These are phyloP conservation scores for Apiospora pterosperma DNA, from an alignment of 2,329 filamentous ascomycete genomes.

Conservation along the genomic window DNA sequence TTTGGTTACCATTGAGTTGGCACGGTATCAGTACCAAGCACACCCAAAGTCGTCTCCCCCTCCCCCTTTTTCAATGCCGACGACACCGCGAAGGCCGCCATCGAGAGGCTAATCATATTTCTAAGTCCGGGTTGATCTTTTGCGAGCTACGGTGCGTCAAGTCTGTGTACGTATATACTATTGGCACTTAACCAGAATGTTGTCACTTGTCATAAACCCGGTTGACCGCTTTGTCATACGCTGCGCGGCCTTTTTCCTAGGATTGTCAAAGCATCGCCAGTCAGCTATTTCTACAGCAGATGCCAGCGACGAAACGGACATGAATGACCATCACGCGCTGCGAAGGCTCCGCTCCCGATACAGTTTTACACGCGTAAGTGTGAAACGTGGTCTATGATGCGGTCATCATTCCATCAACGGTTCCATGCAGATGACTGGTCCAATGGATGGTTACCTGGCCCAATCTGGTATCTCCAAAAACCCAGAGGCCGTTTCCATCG, in stretches of 20 bases:
- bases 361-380: background rate
- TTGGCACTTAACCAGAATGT: background rate
- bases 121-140: background rate
- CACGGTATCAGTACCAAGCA: background rate
- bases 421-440: slow-evolving; percentile 1
- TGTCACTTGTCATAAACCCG: background rate
- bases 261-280: background rate
- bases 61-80: background rate
- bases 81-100: background rate
- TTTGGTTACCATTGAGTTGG: background rate
- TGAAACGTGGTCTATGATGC: background rate
- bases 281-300: background rate
- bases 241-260: background rate
- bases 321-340: background rate
- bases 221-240: background rate
- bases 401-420: slow-evolving; percentile 1
- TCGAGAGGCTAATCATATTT: background rate
- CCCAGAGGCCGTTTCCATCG: background rate
- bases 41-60: no score
- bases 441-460: background rate
- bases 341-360: background rate
- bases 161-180: background rate
- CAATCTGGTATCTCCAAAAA: background rate
- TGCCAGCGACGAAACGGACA: background rate
- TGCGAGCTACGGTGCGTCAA: background rate